Base-by-base conservation (phyloP, 176 grass and related monocot species). In the Musa troglodytarum region DNA sequence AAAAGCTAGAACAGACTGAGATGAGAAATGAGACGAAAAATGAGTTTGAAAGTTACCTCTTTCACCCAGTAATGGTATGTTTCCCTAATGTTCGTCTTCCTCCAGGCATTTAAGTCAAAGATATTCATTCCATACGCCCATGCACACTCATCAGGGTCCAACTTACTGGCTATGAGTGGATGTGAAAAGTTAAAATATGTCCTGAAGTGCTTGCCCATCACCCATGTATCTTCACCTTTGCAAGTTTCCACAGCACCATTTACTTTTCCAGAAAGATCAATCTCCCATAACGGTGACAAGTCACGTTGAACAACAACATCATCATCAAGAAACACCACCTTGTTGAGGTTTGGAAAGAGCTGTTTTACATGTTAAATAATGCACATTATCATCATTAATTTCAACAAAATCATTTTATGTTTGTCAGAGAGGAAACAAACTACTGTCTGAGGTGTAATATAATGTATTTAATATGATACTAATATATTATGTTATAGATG, bases 91-190 rank as follows among this genome's bases (percentile, higher is more conserved):
- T 16, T 76, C 65, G 90, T 93, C 79, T 91, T 97, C 73, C 94
- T 93, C 94, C 94, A 97, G 70, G 83, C 86, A 63, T 49, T 86
- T 24, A 97, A 84, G 77, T 97, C 90, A 79, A 93, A 97, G 73
- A 97, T 80, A 78, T 97, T 97, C 94, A 97, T 93, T 59, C 94
- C 94, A 26, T 97, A 97, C 1, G 94, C 94, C 94, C 94, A 97
- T 50, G 94, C 90, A 92, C 94, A 97, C 54, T 97, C 94, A 63
- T 73, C 56, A 73, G 90, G 85, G 68, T 97, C 86, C 22, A 97
- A 97, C 68, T 82, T 93, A 74, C 83, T 90, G 17, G 77, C 81
- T 24, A 97, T 85, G 80, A 93, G 82, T 9, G 90, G 94, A 73
- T 97, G 94, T 21, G 94, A 89, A 61, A 97, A 97, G 75, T 97